Evolutionary conservation across 2,329 filamentous ascomycete genomes (phyloP).

Genomic region (Sclerotinia nivalis): DNA sequence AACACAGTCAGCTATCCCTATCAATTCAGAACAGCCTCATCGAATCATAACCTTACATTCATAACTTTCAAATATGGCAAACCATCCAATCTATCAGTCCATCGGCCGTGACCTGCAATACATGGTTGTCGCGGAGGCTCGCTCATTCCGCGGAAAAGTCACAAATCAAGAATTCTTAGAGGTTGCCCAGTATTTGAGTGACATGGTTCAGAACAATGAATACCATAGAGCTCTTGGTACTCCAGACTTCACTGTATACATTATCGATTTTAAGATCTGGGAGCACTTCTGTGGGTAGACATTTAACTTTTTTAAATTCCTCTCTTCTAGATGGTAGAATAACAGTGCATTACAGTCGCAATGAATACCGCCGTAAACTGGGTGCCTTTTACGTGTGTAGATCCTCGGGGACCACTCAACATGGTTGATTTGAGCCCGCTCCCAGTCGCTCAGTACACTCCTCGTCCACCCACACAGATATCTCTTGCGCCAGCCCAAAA

Average conservation of each 20-base stretch:
- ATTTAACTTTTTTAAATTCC: neutral
- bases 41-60: neutral
- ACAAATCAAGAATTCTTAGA: neutral
- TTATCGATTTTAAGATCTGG: neutral
- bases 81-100: neutral
- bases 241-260: neutral
- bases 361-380: neutral
- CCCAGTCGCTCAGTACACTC: neutral
- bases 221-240: neutral
- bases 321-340: fast-evolving
- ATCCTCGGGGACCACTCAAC: neutral
- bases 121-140: neutral
- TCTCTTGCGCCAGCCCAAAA: neutral
- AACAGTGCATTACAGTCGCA: neutral
- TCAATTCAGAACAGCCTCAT: neutral
- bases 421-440: neutral
- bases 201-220: neutral
- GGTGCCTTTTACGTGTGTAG: neutral
- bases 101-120: neutral
- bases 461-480: neutral
- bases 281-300: neutral
- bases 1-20: neutral
- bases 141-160: neutral
- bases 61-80: neutral
- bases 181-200: neutral